A percentile compares a stretch with the other conserved stretches of the same genome.
phyloP scores from a whole-genome alignment of 2,329 filamentous ascomycete genomes.

The Leptographium wingfieldii region DNA sequence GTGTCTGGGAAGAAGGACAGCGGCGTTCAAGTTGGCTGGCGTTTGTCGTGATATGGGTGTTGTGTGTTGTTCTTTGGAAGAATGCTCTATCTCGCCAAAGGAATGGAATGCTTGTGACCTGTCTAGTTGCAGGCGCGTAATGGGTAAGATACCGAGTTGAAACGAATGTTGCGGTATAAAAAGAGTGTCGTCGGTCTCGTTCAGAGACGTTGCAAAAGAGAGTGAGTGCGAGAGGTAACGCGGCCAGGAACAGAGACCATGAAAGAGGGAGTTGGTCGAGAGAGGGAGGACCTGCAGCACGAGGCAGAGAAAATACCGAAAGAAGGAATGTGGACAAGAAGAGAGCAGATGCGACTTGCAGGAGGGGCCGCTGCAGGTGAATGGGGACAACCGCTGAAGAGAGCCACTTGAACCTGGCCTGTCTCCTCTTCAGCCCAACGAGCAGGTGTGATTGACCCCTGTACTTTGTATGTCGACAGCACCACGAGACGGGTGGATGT shows the following conservation, averaged over 20 bases:
- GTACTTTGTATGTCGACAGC: no score
- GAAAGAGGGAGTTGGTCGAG: slow-evolving; percentile 6
- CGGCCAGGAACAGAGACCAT: not conserved
- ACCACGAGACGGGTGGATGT: no score
- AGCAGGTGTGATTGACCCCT: not conserved
- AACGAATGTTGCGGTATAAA: not conserved
- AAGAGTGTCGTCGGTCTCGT: not conserved
- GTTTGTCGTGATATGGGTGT: not conserved
- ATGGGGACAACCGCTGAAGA: not conserved
- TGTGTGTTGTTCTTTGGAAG: not conserved
- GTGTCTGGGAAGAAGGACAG: not conserved
- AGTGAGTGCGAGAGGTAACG: not conserved
- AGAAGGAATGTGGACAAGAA: slow-evolving; percentile 7
- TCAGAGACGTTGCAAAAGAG: not conserved
- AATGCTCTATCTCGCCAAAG: not conserved
- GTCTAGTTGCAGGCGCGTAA: not conserved
- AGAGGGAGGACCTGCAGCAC: not conserved
- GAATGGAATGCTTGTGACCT: not conserved
- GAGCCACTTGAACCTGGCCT: not conserved
- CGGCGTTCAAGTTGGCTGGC: not conserved
- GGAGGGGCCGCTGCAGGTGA: not conserved
- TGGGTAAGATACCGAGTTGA: no score
- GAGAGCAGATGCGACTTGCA: not conserved
- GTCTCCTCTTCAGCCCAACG: not conserved
- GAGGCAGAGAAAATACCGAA: not conserved